Evolutionary conservation across 176 grass and related monocot genomes (phyloP), one percentile per base, ranked within the genome.

Genomic region (Microstegium vimineum): DNA sequence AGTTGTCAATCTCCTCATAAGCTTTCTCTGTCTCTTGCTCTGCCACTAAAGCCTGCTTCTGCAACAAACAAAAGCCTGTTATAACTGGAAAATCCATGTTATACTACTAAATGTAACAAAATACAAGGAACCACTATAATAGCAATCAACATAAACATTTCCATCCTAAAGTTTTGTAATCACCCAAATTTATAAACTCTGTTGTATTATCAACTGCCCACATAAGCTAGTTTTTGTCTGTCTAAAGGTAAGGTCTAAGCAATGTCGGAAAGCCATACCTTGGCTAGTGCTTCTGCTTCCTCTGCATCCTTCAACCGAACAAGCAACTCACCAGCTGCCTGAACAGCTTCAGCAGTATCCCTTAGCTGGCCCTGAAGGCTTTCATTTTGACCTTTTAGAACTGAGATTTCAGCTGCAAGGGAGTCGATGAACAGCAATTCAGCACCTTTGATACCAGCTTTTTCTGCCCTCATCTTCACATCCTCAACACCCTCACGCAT

Each of bases 341-440:
- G 96, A 73, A 99, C 91, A 68, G 93, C 96, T 73, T 99, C 93
- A 73, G 96, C 85, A 42, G 91, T 99, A 84, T 99, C 96, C 69
- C 87, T 88, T 59, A 92, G 72, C 76, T 95, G 96, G 4, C 77
- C 82, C 73, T 99, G 90, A 85, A 99, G 89, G 31, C 87, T 73
- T 85, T 80, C 94, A 69, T 88, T 99, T 67, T 95, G 89, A 45
- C 78, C 69, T 88, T 83, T 91, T 70, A 99, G 76, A 54, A 91
- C 72, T 23, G 90, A 86, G 7, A 95, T 90, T 73, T 99, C 93
- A 31, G 90, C 90, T 76, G 91, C 93, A 71, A 99, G 85, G 49
- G 87, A 79, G 23, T 94, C 90, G 74, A 99, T 88, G 79, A 99
- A 95, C 46, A 81, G 87, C 32, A 90, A 84, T 62, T 95, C 91